Evolutionary conservation across 2,329 filamentous ascomycete species (phyloP), one percentile per base, ranked within the genome.

Genomic region (Penicillium aurantiogriseum): DNA sequence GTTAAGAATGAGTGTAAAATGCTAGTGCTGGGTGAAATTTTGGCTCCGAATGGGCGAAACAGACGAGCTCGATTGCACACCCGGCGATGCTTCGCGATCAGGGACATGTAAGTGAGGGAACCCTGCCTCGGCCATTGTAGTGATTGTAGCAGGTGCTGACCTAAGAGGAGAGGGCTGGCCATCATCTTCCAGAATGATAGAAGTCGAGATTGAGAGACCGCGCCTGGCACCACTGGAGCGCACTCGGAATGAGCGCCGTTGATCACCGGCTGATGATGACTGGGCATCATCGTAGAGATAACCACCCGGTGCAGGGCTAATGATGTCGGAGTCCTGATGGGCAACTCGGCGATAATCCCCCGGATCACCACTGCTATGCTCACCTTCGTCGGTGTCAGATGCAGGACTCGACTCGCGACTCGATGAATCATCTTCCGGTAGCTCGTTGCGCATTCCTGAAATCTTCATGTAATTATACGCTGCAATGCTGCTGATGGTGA

Each of bases 401-500:
- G 68, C 62, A 17, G 65, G 62, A 42, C 62, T 66, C 19, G 62
- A 64, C 21, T 64, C 67, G 10, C 63, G 63, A 39, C 64, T 62
- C 66, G 60, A 69, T 23, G 49, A 45, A 19, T 71, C 51, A 42
- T 80, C 77, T 63, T 79, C 76, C 21, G 75, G 73, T 1, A 92
- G 91, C 13, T 96, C 90, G 54, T 83, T 78, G 46, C 90, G 84
- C 94, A 99, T 97, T 75, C 90, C 91, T 48, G 80, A 82, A 62
- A 97, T 91, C 74, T 99, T 97, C 74, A 97, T 87, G 71, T 90
- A 97, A 71, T 99, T 99, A 76, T 99, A 99, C 15, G 87, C 86
- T 5, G 80, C 87, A 62, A 99, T 99, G 63, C 91, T 92, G 42
- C 82, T 80, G 65, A 97, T 90, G 0, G 94, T 99, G 49, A 96